Conservation (phyloP, 768 basidiomycete genomes). For the Sarcodon aspratus region DNA sequence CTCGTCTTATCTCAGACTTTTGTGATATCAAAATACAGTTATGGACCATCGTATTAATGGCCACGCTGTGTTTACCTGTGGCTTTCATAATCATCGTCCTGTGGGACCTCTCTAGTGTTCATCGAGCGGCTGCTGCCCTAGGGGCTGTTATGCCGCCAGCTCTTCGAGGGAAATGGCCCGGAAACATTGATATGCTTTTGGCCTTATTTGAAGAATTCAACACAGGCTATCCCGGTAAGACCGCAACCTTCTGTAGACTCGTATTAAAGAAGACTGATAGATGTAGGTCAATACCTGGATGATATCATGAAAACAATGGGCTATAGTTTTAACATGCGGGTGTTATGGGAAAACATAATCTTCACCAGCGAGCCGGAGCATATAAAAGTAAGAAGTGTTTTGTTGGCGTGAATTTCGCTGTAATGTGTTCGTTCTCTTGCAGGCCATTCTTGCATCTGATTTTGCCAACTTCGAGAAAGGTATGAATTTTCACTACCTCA, state of each 20-base stretch:
- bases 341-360: neutral
- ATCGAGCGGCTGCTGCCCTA: too few relatives aligned
- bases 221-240: neutral
- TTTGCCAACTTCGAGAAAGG: conserved; percentile 30
- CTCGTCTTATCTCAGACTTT: too few relatives aligned
- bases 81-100: too few relatives aligned
- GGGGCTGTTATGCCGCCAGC: neutral
- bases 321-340: neutral
- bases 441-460: conserved; percentile 31
- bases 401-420: neutral
- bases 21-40: too few relatives aligned
- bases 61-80: too few relatives aligned
- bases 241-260: neutral
- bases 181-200: neutral
- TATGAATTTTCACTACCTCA: conserved; percentile 14
- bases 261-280: neutral
- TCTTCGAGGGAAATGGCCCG: neutral
- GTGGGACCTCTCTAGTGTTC: too few relatives aligned
- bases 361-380: neutral
- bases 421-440: neutral
- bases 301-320: neutral
- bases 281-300: neutral
- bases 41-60: too few relatives aligned
- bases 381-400: neutral
- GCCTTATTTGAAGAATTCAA: neutral